A percentile compares a stretch with the other conserved stretches of the same genome.
These are phyloP conservation scores for Bocquillonia castaneifolia DNA, from an alignment of 441 rosid genomes.

Conservation along the genomic window DNA sequence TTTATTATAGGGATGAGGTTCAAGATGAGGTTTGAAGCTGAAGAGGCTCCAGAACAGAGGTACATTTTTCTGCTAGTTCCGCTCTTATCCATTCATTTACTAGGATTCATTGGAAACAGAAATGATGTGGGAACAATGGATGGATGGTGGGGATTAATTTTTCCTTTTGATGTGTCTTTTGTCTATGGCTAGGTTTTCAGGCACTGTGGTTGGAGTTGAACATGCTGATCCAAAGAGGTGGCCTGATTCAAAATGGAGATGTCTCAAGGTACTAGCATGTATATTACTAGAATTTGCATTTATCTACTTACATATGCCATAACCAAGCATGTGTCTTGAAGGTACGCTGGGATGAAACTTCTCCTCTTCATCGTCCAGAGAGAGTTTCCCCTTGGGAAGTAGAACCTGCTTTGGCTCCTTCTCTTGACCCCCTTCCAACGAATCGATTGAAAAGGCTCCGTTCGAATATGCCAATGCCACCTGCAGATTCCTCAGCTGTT, in stretches of 20 bases:
- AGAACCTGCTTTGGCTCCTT: conserved; percentile 69
- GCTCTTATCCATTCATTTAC: neutral
- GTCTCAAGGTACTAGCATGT: conserved; percentile 58
- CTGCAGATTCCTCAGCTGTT: conserved; percentile 51
- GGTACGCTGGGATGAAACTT: conserved; percentile 85
- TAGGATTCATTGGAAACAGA: neutral
- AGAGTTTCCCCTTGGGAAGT: conserved; percentile 89
- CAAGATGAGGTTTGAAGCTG: conserved; percentile 90
- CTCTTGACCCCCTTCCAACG: conserved; percentile 53
- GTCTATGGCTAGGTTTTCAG: conserved; percentile 60
- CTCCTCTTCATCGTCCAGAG: conserved; percentile 60
- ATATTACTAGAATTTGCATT: neutral
- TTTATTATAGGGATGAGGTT: conserved; percentile 76
- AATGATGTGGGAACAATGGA: neutral
- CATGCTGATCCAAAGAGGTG: conserved; percentile 68
- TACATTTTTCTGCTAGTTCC: conserved; percentile 17
- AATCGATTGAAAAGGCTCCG: conserved; percentile 59
- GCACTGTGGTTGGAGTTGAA: conserved; percentile 90
- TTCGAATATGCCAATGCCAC: conserved; percentile 36
- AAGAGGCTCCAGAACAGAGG: conserved; percentile 90
- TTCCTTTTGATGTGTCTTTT: neutral
- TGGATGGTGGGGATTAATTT: neutral
- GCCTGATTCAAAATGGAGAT: conserved; percentile 90
- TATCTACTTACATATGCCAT: neutral
- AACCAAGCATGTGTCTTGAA: conserved; percentile 17